phyloP scores from a whole-genome alignment of 2,329 filamentous ascomycete genomes.

The Alternaria sp. region DNA sequence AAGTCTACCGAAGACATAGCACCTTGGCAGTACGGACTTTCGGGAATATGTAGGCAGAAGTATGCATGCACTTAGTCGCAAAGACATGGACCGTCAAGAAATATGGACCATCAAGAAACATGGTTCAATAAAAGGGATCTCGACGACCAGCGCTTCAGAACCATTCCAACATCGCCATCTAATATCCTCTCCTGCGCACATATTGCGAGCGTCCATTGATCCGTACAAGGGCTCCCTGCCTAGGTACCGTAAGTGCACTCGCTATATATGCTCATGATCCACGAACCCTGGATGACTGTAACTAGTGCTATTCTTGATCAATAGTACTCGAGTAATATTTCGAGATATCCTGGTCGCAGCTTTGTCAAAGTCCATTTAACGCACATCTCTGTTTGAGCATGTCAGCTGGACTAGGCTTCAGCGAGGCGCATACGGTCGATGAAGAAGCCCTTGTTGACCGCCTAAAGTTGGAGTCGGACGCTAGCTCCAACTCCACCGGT shows the following conservation, averaged over 20 bases:
- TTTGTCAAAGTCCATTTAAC: not conserved
- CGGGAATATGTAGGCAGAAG: not conserved
- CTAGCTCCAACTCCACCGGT: constrained; percentile 18
- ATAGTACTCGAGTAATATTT: not conserved
- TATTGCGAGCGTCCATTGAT: not conserved
- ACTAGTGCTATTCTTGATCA: not conserved
- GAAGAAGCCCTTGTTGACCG: constrained; percentile 2
- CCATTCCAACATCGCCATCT: not conserved
- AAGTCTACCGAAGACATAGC: not conserved
- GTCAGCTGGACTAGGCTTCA: constrained; percentile 2
- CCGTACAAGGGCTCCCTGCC: not conserved
- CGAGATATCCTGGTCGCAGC: not conserved
- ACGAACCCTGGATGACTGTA: not conserved
- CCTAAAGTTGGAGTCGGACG: constrained; percentile 13
- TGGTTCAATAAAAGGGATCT: not conserved
- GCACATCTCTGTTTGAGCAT: constrained; percentile 8
- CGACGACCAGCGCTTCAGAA: not conserved
- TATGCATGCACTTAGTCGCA: not conserved
- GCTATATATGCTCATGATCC: not conserved
- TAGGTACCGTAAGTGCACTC: not conserved
- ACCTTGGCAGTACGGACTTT: not conserved
- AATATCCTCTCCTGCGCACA: not conserved
- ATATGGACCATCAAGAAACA: not conserved
- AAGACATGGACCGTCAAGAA: not conserved
- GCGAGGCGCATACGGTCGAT: not conserved